These are phyloP conservation scores for Salvia sclarea DNA, from an alignment of 305 asterid species.

Conservation along the genomic window DNA sequence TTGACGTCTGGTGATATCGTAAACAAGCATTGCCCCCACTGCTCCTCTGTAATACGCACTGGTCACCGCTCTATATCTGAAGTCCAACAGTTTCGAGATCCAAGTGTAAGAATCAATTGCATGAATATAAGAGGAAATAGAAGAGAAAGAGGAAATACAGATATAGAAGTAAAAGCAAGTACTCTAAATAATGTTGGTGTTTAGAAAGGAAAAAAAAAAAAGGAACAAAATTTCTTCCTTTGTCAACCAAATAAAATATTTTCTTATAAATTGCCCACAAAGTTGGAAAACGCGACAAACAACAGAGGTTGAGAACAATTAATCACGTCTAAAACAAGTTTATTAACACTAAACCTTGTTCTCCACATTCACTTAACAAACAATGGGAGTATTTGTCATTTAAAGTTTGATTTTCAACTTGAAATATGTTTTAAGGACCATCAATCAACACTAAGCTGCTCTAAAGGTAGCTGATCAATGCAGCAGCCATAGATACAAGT, in stretches of 20 bases:
- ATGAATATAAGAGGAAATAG: too few relatives aligned
- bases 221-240: neutral
- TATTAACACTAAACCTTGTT: neutral
- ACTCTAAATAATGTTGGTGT: too few relatives aligned
- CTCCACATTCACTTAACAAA: neutral
- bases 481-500: neutral
- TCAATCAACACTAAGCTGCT: neutral
- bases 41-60: conserved; percentile 93
- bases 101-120: conserved; percentile 22
- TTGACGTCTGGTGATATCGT: conserved; percentile 73
- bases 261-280: neutral
- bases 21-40: conserved; percentile 84
- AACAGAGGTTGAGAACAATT: neutral
- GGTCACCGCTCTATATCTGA: conserved; percentile 85
- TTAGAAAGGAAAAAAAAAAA: conserved; percentile 7
- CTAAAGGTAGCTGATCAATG: neutral
- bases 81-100: conserved; percentile 22
- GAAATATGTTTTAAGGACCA: neutral
- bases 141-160: neutral
- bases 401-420: neutral
- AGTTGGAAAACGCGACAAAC: neutral
- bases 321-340: neutral
- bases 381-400: neutral
- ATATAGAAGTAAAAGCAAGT: neutral
- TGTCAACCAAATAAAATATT: neutral